Evolutionary conservation across 441 rosid species (phyloP).

Genomic region (Populus tomentosa): DNA sequence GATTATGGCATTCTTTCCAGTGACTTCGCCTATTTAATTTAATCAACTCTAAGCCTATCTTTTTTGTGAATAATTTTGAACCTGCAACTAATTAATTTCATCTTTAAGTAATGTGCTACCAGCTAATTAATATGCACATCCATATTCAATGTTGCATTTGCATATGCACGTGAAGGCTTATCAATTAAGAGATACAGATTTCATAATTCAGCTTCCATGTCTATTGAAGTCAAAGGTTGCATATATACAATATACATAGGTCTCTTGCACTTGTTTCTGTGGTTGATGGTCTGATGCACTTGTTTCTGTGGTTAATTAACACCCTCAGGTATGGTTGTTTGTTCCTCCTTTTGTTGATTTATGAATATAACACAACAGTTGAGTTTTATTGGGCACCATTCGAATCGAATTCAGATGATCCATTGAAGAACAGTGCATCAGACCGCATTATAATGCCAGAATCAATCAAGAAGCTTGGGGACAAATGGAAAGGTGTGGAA

Average conservation of each 20-base stretch:
- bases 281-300: not conserved
- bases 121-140: not conserved
- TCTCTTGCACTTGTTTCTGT: not conserved
- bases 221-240: not conserved
- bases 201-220: not conserved
- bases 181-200: not conserved
- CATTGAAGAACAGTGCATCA: conserved; percentile 46
- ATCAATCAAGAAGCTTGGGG: conserved; percentile 60
- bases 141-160: not conserved
- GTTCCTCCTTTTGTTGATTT: no score
- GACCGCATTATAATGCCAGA: conserved; percentile 77
- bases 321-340: no score
- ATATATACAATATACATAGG: not conserved
- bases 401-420: conserved; percentile 75
- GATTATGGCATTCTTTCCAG: no score
- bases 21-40: no score
- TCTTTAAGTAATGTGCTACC: not conserved
- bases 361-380: conserved; percentile 75
- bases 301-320: no score
- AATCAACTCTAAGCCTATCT: not conserved
- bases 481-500: conserved; percentile 11
- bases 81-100: not conserved
- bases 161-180: not conserved
- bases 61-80: not conserved
- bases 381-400: conserved; percentile 95